Conservation (phyloP, 805 yeast genomes). For the Sugiyamaella americana region DNA sequence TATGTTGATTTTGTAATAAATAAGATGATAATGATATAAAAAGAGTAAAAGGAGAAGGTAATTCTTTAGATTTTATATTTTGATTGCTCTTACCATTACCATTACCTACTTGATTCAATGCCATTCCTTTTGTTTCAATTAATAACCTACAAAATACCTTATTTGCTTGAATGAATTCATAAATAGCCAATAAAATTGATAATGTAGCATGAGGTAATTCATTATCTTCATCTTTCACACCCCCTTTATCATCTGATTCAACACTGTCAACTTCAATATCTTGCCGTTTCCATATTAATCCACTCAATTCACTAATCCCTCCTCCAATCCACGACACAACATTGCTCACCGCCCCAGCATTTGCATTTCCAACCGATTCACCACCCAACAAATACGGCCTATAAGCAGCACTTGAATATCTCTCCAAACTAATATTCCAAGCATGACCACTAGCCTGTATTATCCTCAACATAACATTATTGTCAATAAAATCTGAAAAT, state of each 20-base stretch:
- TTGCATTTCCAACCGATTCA: neutral
- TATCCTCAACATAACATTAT: slow-evolving; percentile 30
- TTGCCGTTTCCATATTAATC: neutral
- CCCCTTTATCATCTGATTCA: neutral
- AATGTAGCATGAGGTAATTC: slow-evolving; percentile 19
- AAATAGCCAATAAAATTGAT: slow-evolving; percentile 24
- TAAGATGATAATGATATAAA: slow-evolving; percentile 30
- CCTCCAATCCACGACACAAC: slow-evolving; percentile 8
- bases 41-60: slow-evolving; percentile 23
- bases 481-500: slow-evolving; percentile 36
- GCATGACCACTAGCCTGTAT: slow-evolving; percentile 25
- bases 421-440: slow-evolving; percentile 18
- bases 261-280: no score
- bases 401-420: slow-evolving; percentile 1
- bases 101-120: neutral
- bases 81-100: neutral
- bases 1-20: slow-evolving; percentile 27
- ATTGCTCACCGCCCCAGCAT: neutral
- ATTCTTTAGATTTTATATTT: neutral
- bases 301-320: neutral
- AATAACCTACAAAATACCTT: slow-evolving; percentile 29
- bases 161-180: slow-evolving; percentile 34
- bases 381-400: neutral
- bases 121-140: slow-evolving; percentile 12
- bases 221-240: neutral